Evolutionary conservation across 768 basidiomycete species (phyloP).

Genomic region (Exidia glandulosa): DNA sequence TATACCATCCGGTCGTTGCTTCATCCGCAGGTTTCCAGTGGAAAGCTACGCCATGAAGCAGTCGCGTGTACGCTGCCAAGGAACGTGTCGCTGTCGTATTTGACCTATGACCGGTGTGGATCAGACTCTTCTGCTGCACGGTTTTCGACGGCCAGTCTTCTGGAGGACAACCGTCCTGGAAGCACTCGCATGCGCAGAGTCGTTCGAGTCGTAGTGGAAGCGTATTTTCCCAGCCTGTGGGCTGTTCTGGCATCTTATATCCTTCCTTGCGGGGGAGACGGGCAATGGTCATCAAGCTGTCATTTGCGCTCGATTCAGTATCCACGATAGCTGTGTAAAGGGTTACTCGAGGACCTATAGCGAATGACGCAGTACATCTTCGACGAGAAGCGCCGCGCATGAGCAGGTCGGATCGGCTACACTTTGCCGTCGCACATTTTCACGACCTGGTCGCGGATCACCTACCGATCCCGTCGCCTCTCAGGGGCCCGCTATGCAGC

Average conservation of each 20-base stretch:
- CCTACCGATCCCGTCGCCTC: conserved; percentile 56
- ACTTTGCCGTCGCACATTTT: conserved; percentile 80
- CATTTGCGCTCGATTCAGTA: conserved; percentile 80
- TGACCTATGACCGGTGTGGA: conserved; percentile 77
- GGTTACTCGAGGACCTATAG: conserved; percentile 75
- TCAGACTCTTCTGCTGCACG: conserved; percentile 77
- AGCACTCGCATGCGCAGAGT: conserved; percentile 27
- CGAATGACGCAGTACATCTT: conserved; percentile 74
- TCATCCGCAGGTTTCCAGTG: conserved; percentile 62
- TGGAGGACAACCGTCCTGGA: conserved; percentile 46
- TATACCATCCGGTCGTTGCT: conserved; percentile 63
- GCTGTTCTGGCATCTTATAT: conserved; percentile 74
- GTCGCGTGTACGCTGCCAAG: conserved; percentile 11
- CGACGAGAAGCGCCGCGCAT: conserved; percentile 58
- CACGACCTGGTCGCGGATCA: conserved; percentile 77
- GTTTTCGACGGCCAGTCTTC: conserved; percentile 36
- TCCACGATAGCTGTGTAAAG: conserved; percentile 64
- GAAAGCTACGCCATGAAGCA: conserved; percentile 36
- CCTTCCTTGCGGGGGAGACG: conserved; percentile 81
- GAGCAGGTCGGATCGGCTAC: conserved; percentile 66
- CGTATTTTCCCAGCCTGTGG: conserved; percentile 72
- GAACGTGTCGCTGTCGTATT: conserved; percentile 52
- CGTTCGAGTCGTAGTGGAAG: conserved; percentile 69
- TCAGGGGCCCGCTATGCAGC: conserved; percentile 61
- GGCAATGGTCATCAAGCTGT: conserved; percentile 75